Evolutionary conservation across 2,329 filamentous ascomycete species (phyloP), one percentile per base, ranked within the genome.

Genomic region (Claviceps fusiformis): DNA sequence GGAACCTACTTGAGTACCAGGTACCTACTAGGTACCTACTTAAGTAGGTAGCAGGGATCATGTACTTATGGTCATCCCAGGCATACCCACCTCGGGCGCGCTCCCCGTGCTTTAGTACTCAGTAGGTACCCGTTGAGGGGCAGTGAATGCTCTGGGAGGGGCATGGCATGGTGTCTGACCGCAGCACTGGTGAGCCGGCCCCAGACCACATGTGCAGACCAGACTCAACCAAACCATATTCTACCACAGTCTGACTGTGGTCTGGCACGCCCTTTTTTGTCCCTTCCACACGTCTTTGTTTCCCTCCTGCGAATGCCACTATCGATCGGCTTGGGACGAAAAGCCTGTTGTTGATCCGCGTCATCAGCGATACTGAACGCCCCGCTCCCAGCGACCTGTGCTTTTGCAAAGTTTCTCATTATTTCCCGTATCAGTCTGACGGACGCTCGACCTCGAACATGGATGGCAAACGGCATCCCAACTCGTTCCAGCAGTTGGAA

Each of bases 401-500:
- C 29, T n/a, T 10, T 5, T 8, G 24, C 35, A 9, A 37, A 15
- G 11, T 31, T 31, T 31, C 11, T 5, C 43, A 24, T 29, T 17
- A 17, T 24, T 24, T 47, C 11, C 11, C 19, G 45, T 31, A 19
- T 43, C 50, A 31, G 11, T 6, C 29, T n/a, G 29, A 17, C 51
- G 17, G 35, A 13, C 35, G 11, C 10, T 13, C 35, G 11, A 13
- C 8, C 35, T 37, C 10, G 35, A 69, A 37, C 58, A 97, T 97
- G 92, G 92, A 96, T 73, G 87, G 88, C 67, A 88, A 95, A 70
- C 79, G 87, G 66, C 89, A 96, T 66, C 91, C 92, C 55, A 95
- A 87, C 75, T 97, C 92, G 59, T 98, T 98, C 78, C 92, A 97
- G 80, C 93, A 97, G 83, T 81, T 97, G 70, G 93, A 98, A 74